Conservation (phyloP, 2,329 filamentous ascomycete genomes). For the Monilinia fructicola region DNA sequence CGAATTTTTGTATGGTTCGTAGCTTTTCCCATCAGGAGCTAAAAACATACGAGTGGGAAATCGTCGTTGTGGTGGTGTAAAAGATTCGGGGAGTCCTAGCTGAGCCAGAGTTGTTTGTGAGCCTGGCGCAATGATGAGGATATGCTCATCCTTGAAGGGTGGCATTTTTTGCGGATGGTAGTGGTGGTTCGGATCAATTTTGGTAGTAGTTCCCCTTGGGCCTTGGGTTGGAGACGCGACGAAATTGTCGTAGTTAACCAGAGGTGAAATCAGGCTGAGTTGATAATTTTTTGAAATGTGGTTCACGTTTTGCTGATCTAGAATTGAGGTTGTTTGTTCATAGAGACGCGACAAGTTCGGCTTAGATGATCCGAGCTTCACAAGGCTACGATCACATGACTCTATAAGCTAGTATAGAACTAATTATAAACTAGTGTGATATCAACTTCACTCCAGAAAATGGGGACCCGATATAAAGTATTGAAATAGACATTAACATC, state of each 20-base stretch:
- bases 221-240: neutral
- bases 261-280: neutral
- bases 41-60: slow-evolving; percentile 93
- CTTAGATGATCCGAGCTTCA: neutral
- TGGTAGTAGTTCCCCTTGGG: neutral
- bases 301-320: slow-evolving; percentile 16
- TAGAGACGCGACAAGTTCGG: slow-evolving; percentile 1
- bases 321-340: slow-evolving; percentile 9
- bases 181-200: neutral
- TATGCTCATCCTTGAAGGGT: slow-evolving; percentile 39
- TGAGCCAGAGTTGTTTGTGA: slow-evolving; percentile 41
- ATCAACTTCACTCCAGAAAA: neutral
- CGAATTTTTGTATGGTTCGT: slow-evolving; percentile 78
- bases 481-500: no score
- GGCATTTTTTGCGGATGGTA: slow-evolving; percentile 33
- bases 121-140: slow-evolving; percentile 48
- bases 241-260: neutral
- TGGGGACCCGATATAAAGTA: no score
- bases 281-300: neutral
- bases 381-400: slow-evolving; percentile 6
- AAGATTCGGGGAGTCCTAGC: slow-evolving; percentile 41
- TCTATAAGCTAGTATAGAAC: neutral
- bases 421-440: neutral
- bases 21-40: slow-evolving; percentile 72
- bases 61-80: slow-evolving; percentile 84